Evolutionary conservation across 228 moss, liverwort and hornwort genomes (phyloP).

Genomic region (Sphagnum fallax): DNA sequence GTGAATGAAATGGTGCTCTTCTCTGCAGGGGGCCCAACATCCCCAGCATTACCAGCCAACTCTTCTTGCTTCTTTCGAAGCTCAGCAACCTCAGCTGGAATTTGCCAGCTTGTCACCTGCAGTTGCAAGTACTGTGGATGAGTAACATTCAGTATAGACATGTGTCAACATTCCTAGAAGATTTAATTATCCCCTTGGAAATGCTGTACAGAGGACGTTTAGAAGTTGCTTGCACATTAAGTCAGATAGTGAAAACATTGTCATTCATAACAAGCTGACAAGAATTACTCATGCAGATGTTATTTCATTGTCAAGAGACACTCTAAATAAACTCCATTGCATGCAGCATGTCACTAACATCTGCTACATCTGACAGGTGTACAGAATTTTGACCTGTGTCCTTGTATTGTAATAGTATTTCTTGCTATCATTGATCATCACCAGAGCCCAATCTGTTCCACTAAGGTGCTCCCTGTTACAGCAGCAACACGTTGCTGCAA

Average conservation of each 20-base stretch:
- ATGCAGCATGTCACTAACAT: too few species aligned
- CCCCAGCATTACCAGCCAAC: constrained; percentile 25
- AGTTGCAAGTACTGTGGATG: not conserved
- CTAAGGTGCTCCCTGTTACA: constrained; percentile 68
- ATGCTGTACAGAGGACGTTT: too few species aligned
- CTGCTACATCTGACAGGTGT: too few species aligned
- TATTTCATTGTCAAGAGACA: not conserved
- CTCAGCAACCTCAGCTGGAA: constrained; percentile 65
- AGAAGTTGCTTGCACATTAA: not conserved
- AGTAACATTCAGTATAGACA: not conserved
- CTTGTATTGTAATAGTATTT: constrained; percentile 87
- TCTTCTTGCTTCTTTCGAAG: constrained; percentile 64
- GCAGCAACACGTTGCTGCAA: not conserved
- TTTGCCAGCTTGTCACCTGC: constrained; percentile 85
- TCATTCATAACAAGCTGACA: not conserved
- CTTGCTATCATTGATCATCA: constrained; percentile 72
- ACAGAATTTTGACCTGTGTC: constrained; percentile 44
- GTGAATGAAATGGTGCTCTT: constrained; percentile 77
- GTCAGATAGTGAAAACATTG: too few species aligned
- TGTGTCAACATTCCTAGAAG: not conserved
- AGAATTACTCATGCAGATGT: not conserved
- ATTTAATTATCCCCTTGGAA: too few species aligned
- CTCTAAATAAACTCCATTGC: not conserved
- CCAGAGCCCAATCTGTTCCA: constrained; percentile 81
- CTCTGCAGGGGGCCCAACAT: constrained; percentile 41